phyloP scores from a whole-genome alignment of 352 stramenopile species.

The Phytophthora melonis region DNA sequence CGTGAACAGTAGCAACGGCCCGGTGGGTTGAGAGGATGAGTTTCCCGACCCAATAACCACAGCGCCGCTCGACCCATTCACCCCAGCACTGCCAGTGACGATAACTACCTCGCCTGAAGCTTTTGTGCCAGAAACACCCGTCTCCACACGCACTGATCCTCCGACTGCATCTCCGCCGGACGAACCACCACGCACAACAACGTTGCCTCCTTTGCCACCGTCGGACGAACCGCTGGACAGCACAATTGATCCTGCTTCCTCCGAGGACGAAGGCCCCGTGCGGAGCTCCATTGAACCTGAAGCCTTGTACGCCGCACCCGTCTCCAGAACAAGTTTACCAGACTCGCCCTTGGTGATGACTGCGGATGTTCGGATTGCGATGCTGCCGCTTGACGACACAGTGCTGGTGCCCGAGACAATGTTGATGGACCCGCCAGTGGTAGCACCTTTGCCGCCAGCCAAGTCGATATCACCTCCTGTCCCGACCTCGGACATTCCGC shows the following conservation, averaged over 20 bases:
- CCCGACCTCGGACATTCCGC: slow-evolving; percentile 69
- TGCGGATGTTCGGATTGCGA: slow-evolving; percentile 47
- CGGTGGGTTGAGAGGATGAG: slow-evolving; percentile 48
- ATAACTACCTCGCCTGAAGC: slow-evolving; percentile 59
- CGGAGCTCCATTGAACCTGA: slow-evolving; percentile 55
- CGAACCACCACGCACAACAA: slow-evolving; percentile 46
- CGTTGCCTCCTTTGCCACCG: slow-evolving; percentile 39
- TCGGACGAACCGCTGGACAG: slow-evolving; percentile 49
- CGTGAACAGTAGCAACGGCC: slow-evolving; percentile 53
- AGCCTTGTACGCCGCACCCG: slow-evolving; percentile 26
- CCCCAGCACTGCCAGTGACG: slow-evolving; percentile 44
- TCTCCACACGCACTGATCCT: slow-evolving; percentile 55
- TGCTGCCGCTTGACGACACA: slow-evolving; percentile 58
- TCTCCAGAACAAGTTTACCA: slow-evolving; percentile 45
- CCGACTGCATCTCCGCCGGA: slow-evolving; percentile 47
- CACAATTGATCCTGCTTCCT: slow-evolving; percentile 42
- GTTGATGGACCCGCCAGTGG: slow-evolving; percentile 61
- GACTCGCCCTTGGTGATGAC: slow-evolving; percentile 29
- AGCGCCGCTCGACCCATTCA: slow-evolving; percentile 56
- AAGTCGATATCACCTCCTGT: slow-evolving; percentile 71
- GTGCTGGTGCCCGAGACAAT: slow-evolving; percentile 52
- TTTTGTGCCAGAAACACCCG: slow-evolving; percentile 49
- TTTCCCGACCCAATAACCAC: slow-evolving; percentile 62
- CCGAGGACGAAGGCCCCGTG: slow-evolving; percentile 45
- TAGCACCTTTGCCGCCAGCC: slow-evolving; percentile 48